Evolutionary conservation across 192 early-diverging fungal species (phyloP).

Genomic region (Paraglomus occultum): DNA sequence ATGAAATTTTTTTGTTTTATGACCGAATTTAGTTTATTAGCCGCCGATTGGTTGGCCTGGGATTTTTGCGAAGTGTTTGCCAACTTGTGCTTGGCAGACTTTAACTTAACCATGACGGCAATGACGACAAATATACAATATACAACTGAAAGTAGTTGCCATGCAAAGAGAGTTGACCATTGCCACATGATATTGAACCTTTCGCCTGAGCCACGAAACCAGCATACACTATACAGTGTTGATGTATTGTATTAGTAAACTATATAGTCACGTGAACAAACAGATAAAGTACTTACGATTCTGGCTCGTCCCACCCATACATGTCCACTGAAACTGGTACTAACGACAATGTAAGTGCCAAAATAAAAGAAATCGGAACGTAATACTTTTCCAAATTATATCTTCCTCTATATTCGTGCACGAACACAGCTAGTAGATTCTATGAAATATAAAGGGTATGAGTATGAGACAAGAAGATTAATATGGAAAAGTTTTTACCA

Average conservation of each 20-base stretch:
- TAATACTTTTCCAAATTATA: conserved; percentile 17
- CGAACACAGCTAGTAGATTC: conserved; percentile 9
- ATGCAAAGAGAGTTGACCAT: conserved; percentile 10
- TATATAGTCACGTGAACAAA: background rate
- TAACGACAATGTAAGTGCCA: background rate
- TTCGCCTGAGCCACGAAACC: background rate
- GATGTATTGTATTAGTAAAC: background rate
- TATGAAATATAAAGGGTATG: background rate
- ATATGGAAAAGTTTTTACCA: background rate
- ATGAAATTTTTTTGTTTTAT: background rate
- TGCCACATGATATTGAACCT: background rate
- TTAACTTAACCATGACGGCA: background rate
- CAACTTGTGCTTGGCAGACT: background rate
- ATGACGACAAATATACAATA: background rate
- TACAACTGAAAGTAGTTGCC: background rate
- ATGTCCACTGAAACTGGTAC: background rate
- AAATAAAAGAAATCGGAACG: background rate
- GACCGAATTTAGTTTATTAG: too few relatives aligned
- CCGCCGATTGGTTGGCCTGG: too few relatives aligned
- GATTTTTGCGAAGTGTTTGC: too few relatives aligned
- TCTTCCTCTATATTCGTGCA: conserved; percentile 6
- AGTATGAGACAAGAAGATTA: background rate
- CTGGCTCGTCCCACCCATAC: conserved; percentile 18
- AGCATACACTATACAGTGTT: conserved; percentile 9
- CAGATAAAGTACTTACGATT: conserved; percentile 8